A percentile compares a stretch with the other conserved stretches of the same genome.
These are phyloP conservation scores for Cyanidiococcus yangmingshanensis DNA, from an alignment of 23 red algal genomes.

Conservation along the genomic window DNA sequence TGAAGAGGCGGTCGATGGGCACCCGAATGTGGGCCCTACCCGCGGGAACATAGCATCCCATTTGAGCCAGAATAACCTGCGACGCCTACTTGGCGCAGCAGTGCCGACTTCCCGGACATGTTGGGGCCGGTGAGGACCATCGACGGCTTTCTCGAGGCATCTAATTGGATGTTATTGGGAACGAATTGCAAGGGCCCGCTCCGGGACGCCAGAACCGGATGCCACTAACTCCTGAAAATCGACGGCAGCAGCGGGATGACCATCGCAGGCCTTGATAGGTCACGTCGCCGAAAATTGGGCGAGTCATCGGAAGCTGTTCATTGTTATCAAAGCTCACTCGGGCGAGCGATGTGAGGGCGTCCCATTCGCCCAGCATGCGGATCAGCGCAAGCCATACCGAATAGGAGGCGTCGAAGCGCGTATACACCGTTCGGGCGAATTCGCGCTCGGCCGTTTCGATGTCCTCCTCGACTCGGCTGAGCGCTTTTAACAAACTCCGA, in stretches of 20 bases:
- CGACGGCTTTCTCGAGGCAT: neutral
- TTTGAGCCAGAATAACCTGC: conserved; percentile 85
- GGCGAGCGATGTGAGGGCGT: conserved; percentile 60
- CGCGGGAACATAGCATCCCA: conserved; percentile 89
- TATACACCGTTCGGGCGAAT: conserved; percentile 45
- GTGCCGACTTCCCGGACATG: conserved; percentile 83
- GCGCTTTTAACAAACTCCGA: conserved; percentile 25
- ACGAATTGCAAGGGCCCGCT: conserved; percentile 41
- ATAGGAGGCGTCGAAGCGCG: conserved; percentile 56
- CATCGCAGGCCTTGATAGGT: neutral
- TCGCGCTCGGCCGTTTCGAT: conserved; percentile 26
- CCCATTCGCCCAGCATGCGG: conserved; percentile 46
- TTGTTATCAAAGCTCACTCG: neutral
- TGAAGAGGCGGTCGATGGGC: conserved; percentile 71
- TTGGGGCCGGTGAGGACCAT: conserved; percentile 72
- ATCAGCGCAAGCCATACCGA: conserved; percentile 36
- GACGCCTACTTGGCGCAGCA: conserved; percentile 65
- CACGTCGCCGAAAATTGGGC: neutral
- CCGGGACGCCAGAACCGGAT: conserved; percentile 40
- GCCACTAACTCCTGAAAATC: conserved; percentile 20
- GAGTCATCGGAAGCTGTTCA: neutral
- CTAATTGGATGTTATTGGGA: conserved; percentile 47
- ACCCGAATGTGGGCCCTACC: conserved; percentile 24
- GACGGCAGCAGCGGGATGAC: neutral
- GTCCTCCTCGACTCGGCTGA: conserved; percentile 38